phyloP scores from a whole-genome alignment of 2,329 filamentous ascomycete genomes.

The Coniella vitis region DNA sequence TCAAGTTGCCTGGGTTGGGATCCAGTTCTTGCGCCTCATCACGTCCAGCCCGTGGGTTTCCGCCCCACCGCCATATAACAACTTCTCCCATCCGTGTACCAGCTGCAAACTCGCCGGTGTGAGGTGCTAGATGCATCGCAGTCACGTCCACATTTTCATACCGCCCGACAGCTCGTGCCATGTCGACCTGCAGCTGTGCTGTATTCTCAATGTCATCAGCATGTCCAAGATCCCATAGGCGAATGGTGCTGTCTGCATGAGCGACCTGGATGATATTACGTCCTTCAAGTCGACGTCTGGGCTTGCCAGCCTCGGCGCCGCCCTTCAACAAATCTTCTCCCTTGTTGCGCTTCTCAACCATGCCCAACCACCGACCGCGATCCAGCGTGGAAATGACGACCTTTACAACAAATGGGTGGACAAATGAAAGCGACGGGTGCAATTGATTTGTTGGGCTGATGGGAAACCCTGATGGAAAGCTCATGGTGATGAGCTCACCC shows the following conservation, averaged over 20 bases:
- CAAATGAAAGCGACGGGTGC: slow-evolving; percentile 77
- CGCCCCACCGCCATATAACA: slow-evolving; percentile 80
- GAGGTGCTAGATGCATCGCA: slow-evolving; percentile 71
- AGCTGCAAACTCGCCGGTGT: slow-evolving; percentile 76
- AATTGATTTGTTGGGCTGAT: slow-evolving; percentile 91
- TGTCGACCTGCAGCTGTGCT: slow-evolving; percentile 73
- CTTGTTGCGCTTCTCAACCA: slow-evolving; percentile 75
- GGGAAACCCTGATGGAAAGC: slow-evolving; percentile 84
- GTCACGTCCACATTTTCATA: slow-evolving; percentile 70
- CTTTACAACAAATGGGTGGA: slow-evolving; percentile 80
- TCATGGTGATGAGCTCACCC: slow-evolving; percentile 83
- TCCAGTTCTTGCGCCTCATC: slow-evolving; percentile 46
- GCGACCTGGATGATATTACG: slow-evolving; percentile 80
- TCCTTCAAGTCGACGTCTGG: slow-evolving; percentile 70
- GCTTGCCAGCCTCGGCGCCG: slow-evolving; percentile 64
- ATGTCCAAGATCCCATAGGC: slow-evolving; percentile 88
- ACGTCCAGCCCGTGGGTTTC: slow-evolving; percentile 64
- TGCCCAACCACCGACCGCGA: slow-evolving; percentile 77
- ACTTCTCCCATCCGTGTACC: slow-evolving; percentile 81
- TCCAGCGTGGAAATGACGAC: slow-evolving; percentile 67
- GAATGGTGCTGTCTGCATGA: slow-evolving; percentile 85
- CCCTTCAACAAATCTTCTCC: slow-evolving; percentile 75
- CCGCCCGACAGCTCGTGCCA: slow-evolving; percentile 75
- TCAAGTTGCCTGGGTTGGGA: slow-evolving; percentile 62
- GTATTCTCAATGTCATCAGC: slow-evolving; percentile 90